Evolutionary conservation across 2,329 filamentous ascomycete species (phyloP).

Genomic region (Alternaria angustiovoidea): DNA sequence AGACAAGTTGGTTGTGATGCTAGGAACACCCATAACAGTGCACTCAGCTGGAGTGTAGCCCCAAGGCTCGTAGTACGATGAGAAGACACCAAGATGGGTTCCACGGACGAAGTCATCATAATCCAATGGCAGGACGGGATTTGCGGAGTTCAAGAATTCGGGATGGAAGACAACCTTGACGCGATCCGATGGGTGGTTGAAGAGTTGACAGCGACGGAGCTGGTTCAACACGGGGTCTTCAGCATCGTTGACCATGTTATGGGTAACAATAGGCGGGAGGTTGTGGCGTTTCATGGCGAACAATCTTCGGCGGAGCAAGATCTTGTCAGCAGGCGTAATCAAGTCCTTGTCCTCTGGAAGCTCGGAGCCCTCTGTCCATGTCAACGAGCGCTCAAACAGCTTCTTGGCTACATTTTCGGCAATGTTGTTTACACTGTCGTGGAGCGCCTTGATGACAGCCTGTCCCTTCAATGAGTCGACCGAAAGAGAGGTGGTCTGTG

Average conservation of each 20-base stretch:
- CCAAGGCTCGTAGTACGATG: slow-evolving; percentile 99
- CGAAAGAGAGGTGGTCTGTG: slow-evolving; percentile 91
- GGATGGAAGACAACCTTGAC: slow-evolving; percentile 99
- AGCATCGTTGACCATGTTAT: slow-evolving; percentile 96
- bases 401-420: slow-evolving; percentile 91
- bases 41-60: slow-evolving; percentile 98
- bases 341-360: slow-evolving; percentile 97
- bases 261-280: slow-evolving; percentile 93
- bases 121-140: slow-evolving; percentile 92
- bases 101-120: slow-evolving; percentile 99
- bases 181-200: slow-evolving; percentile 93
- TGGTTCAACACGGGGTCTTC: slow-evolving; percentile 97
- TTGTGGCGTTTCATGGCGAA: slow-evolving; percentile 96
- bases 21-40: slow-evolving; percentile 98
- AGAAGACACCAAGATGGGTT: slow-evolving; percentile 93
- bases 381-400: slow-evolving; percentile 91
- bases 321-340: slow-evolving; percentile 89
- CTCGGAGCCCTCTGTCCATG: slow-evolving; percentile 93
- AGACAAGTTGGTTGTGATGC: slow-evolving; percentile 96
- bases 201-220: slow-evolving; percentile 92
- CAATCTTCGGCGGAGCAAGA: slow-evolving; percentile 86
- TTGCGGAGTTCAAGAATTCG: slow-evolving; percentile 94
- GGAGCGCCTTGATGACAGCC: slow-evolving; percentile 94
- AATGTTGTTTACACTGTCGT: slow-evolving; percentile 92
- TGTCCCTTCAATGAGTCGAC: slow-evolving; percentile 97